Conservation (phyloP, 805 yeast species). For the Nakazawaea ambrosiae region DNA sequence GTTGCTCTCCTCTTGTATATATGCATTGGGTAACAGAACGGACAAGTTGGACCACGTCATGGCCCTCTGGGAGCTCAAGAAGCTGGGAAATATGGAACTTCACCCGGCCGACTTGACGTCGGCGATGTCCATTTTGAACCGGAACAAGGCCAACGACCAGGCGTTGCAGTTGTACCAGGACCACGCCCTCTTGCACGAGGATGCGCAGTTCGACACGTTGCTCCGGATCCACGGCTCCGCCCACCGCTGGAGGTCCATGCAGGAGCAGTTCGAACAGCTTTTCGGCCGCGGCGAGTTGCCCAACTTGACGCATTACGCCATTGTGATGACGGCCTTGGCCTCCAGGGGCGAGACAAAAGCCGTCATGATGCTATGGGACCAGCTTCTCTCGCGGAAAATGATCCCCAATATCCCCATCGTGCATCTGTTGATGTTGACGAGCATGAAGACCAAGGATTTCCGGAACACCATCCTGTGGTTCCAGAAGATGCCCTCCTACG, state of each 20-base stretch:
- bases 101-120: conserved; percentile 8
- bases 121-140: conserved; percentile 15
- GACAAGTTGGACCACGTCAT: neutral
- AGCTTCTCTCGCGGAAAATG: conserved; percentile 37
- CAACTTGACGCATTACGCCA: conserved; percentile 37
- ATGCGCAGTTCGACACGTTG: conserved; percentile 40
- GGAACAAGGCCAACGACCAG: conserved; percentile 14
- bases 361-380: conserved; percentile 43
- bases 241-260: conserved; percentile 48
- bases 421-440: conserved; percentile 38
- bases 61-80: conserved; percentile 6
- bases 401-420: conserved; percentile 37
- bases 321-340: conserved; percentile 57
- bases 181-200: conserved; percentile 34
- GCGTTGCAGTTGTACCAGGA: conserved; percentile 29
- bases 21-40: neutral
- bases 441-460: conserved; percentile 29
- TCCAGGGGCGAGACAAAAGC: conserved; percentile 37
- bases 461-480: conserved; percentile 30
- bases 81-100: neutral
- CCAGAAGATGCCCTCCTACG: conserved; percentile 24
- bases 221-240: conserved; percentile 37
- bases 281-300: conserved; percentile 51
- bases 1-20: conserved; percentile 8
- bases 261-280: conserved; percentile 47